Evolutionary conservation across 2,329 filamentous ascomycete species (phyloP).

Genomic region (Epichloe coenophiala): DNA sequence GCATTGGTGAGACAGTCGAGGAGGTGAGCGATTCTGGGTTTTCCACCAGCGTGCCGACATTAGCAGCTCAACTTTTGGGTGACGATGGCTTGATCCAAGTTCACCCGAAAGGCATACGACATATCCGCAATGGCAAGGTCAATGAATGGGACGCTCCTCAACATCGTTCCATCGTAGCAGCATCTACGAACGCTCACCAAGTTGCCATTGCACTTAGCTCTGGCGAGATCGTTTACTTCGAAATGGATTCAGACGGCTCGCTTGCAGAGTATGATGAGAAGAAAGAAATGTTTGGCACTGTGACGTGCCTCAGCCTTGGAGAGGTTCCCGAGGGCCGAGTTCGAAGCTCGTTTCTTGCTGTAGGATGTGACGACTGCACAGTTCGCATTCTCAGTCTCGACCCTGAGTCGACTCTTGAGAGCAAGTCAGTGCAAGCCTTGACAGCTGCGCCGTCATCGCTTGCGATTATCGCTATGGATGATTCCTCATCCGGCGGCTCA

Average conservation of each 20-base stretch:
- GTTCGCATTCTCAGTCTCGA: constrained; percentile 86
- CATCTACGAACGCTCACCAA: constrained; percentile 84
- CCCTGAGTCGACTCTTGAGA: constrained; percentile 80
- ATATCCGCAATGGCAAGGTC: constrained; percentile 65
- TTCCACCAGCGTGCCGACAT: constrained; percentile 71
- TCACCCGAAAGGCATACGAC: constrained; percentile 88
- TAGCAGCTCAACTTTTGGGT: constrained; percentile 87
- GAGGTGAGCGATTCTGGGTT: constrained; percentile 93
- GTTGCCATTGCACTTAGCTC: constrained; percentile 89
- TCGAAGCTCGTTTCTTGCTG: constrained; percentile 83
- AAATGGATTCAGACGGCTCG: constrained; percentile 85
- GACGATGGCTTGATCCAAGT: constrained; percentile 89
- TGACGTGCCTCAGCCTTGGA: constrained; percentile 87
- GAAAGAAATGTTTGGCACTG: constrained; percentile 87
- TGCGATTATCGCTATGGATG: constrained; percentile 88
- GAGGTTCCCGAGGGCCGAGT: constrained; percentile 82
- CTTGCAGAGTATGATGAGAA: constrained; percentile 91
- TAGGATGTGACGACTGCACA: constrained; percentile 93
- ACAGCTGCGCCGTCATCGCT: constrained; percentile 81
- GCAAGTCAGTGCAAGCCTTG: constrained; percentile 85
- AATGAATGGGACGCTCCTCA: constrained; percentile 92
- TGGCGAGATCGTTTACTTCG: constrained; percentile 95
- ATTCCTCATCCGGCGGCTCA: constrained; percentile 77
- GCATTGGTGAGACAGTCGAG: constrained; percentile 93
- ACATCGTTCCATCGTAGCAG: constrained; percentile 89